phyloP scores from a whole-genome alignment of 345 rosid species.

The Lepidium didymum region DNA sequence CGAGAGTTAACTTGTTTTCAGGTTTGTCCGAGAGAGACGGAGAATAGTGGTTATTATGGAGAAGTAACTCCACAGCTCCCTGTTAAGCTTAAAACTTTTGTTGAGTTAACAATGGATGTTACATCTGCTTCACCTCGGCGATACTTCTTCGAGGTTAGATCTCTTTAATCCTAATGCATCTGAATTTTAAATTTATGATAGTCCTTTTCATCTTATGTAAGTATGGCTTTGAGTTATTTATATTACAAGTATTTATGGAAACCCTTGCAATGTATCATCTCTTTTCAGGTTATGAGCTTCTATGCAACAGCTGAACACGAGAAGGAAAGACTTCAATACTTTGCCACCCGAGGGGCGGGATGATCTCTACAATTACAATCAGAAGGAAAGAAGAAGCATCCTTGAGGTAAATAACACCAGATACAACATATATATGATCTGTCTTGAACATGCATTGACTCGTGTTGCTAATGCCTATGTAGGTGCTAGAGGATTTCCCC shows the following conservation, averaged over 20 bases:
- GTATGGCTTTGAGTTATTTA: background rate
- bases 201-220: background rate
- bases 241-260: slow-evolving; percentile 1
- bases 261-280: background rate
- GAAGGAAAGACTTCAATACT: slow-evolving; percentile 81
- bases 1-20: slow-evolving; percentile 26
- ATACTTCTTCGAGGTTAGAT: slow-evolving; percentile 87
- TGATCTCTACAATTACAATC: slow-evolving; percentile 89
- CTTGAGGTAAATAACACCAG: slow-evolving; percentile 52
- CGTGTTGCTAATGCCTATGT: slow-evolving; percentile 4
- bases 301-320: slow-evolving; percentile 78
- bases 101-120: slow-evolving; percentile 91
- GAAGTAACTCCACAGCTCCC: slow-evolving; percentile 33
- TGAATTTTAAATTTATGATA: background rate
- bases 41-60: slow-evolving; percentile 20
- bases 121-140: slow-evolving; percentile 89
- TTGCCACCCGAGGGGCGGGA: slow-evolving; percentile 91
- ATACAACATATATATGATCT: background rate
- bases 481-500: slow-evolving; percentile 94
- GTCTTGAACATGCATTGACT: background rate
- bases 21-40: slow-evolving; percentile 50
- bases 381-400: slow-evolving; percentile 83
- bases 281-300: slow-evolving; percentile 72
- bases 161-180: slow-evolving; percentile 21
- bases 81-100: slow-evolving; percentile 56